phyloP scores from a whole-genome alignment of 192 early-diverging fungal species.

The Dispira simplex region DNA sequence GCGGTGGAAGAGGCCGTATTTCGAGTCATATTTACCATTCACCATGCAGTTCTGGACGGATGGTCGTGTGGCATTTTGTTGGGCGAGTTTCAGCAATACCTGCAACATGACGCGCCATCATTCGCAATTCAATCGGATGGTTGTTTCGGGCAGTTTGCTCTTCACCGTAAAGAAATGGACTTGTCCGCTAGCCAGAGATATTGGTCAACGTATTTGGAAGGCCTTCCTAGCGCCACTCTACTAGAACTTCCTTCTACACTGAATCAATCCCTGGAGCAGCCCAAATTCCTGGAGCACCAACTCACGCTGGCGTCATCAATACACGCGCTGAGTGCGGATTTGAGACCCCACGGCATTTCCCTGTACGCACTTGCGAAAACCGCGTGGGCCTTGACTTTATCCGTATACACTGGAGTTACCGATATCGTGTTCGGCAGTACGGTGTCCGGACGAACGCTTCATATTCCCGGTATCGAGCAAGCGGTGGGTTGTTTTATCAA shows the following conservation, averaged over 20 bases:
- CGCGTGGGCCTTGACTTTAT: background rate
- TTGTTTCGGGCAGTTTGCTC: background rate
- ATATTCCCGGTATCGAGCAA: background rate
- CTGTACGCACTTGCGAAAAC: background rate
- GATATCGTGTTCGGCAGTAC: background rate
- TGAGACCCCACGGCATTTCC: background rate
- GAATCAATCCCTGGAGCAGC: background rate
- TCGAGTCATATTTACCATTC: background rate
- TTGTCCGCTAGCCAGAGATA: background rate
- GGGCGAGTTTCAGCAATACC: background rate
- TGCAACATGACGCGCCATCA: background rate
- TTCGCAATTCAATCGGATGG: background rate
- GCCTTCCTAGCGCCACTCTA: background rate
- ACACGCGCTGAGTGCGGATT: background rate
- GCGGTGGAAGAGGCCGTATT: background rate
- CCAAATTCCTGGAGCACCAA: background rate
- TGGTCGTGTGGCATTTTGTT: slow-evolving; percentile 5
- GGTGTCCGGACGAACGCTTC: background rate
- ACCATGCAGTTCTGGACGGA: background rate
- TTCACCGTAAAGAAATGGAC: background rate
- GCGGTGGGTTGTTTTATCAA: background rate
- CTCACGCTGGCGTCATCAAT: background rate
- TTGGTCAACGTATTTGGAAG: background rate
- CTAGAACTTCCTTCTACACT: background rate
- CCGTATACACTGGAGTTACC: background rate